Evolutionary conservation across 1,284 basidiomycete species (phyloP).

Genomic region (Puccinia triticina): DNA sequence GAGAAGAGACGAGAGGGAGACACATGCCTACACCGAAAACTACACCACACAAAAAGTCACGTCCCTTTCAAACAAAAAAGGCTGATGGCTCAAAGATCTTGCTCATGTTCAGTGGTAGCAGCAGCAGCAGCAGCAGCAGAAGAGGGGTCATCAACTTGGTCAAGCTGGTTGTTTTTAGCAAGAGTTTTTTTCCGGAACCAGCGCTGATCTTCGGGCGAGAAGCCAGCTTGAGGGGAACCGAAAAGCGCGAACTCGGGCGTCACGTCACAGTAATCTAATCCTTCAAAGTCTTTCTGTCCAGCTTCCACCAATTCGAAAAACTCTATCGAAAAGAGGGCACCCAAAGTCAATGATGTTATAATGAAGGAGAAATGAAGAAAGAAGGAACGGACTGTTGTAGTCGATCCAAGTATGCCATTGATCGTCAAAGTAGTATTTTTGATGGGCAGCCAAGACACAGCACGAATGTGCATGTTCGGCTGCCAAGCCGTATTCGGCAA

Average conservation of each 20-base stretch:
- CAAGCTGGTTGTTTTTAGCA: neutral
- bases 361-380: neutral
- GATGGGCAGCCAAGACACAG: constrained; percentile 51
- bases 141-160: no score
- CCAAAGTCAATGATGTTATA: neutral
- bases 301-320: constrained; percentile 51
- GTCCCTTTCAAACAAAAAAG: no score
- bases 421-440: constrained; percentile 49
- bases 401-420: constrained; percentile 53
- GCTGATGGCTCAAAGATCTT: no score
- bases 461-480: constrained; percentile 52
- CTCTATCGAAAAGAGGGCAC: constrained; percentile 3
- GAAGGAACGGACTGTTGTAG: constrained; percentile 46
- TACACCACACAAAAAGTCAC: no score
- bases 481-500: constrained; percentile 49
- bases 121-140: neutral
- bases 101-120: neutral
- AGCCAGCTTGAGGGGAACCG: constrained; percentile 51
- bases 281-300: constrained; percentile 37
- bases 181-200: constrained; percentile 40
- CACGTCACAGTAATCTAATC: constrained; percentile 38
- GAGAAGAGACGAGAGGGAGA: no score
- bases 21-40: no score
- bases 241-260: constrained; percentile 52
- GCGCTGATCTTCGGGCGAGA: constrained; percentile 52